Base-by-base conservation (phyloP, 129 eudicot species). In the Solidago caesia region DNA sequence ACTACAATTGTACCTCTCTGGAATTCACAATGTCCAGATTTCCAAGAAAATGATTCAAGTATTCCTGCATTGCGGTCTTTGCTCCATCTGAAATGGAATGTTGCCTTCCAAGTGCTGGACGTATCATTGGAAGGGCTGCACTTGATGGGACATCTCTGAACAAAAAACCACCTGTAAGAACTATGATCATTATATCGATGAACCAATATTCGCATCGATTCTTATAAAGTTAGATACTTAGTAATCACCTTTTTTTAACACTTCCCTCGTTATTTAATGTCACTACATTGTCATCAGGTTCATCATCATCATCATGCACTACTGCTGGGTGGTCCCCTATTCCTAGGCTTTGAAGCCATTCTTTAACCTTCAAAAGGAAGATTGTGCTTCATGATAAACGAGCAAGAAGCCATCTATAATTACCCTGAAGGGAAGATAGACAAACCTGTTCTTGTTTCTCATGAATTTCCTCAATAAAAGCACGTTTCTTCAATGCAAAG, bases 61-160 rank as follows among this genome's bases (percentile, higher is more conserved):
- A 94, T 77, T 85, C 97, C 85, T 91, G 96, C 99, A 94, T 94
- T 27, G 99, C 99, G 44, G 78, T 80, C 80, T 84, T 94, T 78
- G 99, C 97, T 75, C 80, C 80, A 78, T 94, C 97, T 44, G 99
- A 91, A 86, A 94, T 91, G 45, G 99, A 94, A 63, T 88, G 81
- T 64, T 94, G 97, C 78, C 97, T 84, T 75, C 93, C 93, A 51
- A 94, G 85, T 26, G 96, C 96, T 70, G 99, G 99, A 66, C 97
- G 91, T 65, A 94, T 94, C 83, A 94, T 81, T 74, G 97, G 94
- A 39, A 94, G 77, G 43, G 94, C 99, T 64, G 99, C 99, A 77
- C 85, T 91, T 66, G 99, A 94, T 33, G 99, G 99, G 76, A 94
- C 97, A 87, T 94, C 97, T 88, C 99, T 94, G 96, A 89, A 94